These are phyloP conservation scores for Penicillium sp. DNA, from an alignment of 2,329 filamentous ascomycete genomes.

Conservation along the genomic window DNA sequence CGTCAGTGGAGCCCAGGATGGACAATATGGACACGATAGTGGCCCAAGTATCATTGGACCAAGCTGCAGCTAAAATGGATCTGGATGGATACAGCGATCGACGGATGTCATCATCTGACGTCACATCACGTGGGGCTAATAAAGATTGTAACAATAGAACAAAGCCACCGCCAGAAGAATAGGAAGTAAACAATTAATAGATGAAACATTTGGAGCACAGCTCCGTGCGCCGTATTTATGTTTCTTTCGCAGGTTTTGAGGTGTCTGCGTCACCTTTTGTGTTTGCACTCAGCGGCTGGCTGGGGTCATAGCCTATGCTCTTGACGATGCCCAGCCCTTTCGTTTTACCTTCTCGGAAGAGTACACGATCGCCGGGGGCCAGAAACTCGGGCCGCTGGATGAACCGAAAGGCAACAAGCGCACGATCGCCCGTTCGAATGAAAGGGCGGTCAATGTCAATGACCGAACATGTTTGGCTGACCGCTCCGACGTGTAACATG, in stretches of 20 bases:
- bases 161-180: background rate
- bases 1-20: slow-evolving; percentile 15
- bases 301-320: slow-evolving; percentile 79
- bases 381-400: slow-evolving; percentile 93
- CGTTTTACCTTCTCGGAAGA: slow-evolving; percentile 92
- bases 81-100: slow-evolving; percentile 2
- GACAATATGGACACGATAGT: background rate
- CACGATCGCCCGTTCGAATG: slow-evolving; percentile 92
- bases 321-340: slow-evolving; percentile 97
- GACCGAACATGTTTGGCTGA: slow-evolving; percentile 93
- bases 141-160: background rate
- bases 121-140: slow-evolving; percentile 20
- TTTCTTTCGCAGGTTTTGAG: background rate
- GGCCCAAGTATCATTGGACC: background rate
- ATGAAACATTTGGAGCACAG: background rate
- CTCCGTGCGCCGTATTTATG: background rate
- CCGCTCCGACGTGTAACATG: slow-evolving; percentile 94
- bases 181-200: background rate
- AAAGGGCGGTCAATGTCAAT: slow-evolving; percentile 97
- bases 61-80: background rate
- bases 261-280: slow-evolving; percentile 9
- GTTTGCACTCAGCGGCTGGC: slow-evolving; percentile 48
- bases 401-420: slow-evolving; percentile 90
- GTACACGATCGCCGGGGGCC: slow-evolving; percentile 78
- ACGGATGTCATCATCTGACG: slow-evolving; percentile 20